Evolutionary conservation across 1,284 basidiomycete species (phyloP).

Genomic region (Xanthoconium separans): DNA sequence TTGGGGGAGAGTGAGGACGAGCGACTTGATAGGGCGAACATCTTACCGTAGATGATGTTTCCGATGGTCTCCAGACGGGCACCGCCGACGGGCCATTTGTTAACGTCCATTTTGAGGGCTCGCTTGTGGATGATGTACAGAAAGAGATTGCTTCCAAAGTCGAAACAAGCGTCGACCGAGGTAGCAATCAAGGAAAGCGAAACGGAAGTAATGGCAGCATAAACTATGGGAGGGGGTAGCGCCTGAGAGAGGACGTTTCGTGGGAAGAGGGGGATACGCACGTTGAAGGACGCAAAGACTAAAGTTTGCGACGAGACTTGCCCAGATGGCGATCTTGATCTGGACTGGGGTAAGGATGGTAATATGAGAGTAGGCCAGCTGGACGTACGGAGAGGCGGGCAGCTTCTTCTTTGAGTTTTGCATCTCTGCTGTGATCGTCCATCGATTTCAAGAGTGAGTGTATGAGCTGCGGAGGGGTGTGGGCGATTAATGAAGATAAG

Average conservation of each 20-base stretch:
- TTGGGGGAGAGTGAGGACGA: conserved; percentile 18
- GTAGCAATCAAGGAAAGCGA: conserved; percentile 91
- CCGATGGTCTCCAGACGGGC: conserved; percentile 90
- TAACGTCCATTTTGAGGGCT: conserved; percentile 67
- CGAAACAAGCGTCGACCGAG: conserved; percentile 87
- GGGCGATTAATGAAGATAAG: conserved; percentile 1
- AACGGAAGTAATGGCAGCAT: conserved; percentile 82
- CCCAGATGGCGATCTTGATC: conserved; percentile 88
- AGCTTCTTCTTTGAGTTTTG: conserved; percentile 61
- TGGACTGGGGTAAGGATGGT: conserved; percentile 33
- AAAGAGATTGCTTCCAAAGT: conserved; percentile 87
- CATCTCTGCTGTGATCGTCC: conserved; percentile 80
- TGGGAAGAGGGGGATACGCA: conserved; percentile 36
- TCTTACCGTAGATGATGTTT: conserved; percentile 83
- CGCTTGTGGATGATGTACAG: conserved; percentile 83
- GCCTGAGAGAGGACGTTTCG: background rate
- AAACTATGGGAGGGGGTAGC: conserved; percentile 48
- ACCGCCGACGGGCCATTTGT: conserved; percentile 92
- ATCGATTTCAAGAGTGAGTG: conserved; percentile 82
- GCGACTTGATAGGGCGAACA: background rate
- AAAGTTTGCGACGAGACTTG: conserved; percentile 79
- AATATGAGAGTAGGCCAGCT: conserved; percentile 11
- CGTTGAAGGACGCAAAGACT: conserved; percentile 67
- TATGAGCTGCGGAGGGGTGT: conserved; percentile 61
- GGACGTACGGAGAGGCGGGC: conserved; percentile 61